Base-by-base conservation (phyloP, 345 rosid species). In the Stellera chamaejasme region DNA sequence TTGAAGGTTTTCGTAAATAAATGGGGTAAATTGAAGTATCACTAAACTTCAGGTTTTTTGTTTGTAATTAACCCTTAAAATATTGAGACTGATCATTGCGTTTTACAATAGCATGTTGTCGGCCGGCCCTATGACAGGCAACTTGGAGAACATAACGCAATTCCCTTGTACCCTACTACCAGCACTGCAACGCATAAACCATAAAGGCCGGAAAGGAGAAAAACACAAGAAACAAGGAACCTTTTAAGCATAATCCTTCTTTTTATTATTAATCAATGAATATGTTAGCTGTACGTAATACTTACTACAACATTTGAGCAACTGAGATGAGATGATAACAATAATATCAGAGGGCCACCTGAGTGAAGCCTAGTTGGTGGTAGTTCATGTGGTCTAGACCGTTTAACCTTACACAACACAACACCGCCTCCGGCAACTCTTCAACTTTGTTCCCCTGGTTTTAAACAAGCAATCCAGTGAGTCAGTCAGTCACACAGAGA, bases 401-500 rank as follows among this genome's bases (percentile, higher is more conserved):
- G 45, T 79, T 92, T 62, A 88, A 73, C 28, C 95, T 74, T 54
- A 88, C 56, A 57, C 98, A 86, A 69, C 90, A 92, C 51, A 92
- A 74, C 53, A 92, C 62, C 81, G 84, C 90, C 75, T 92, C 96
- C 6, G 96, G 98, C 76, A 92, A 55, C 79, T 92, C 98, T 74
- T 92, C 98, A 1, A 76, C 71, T 77, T 86, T 88, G 70, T 77
- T 75, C 46, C 96, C 98, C 97, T 92, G 87, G 69, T 66, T 48
- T 66, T 48, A 28, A 59, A 55, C 51, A 60, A 27, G 2, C 58
- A 56, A 64, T 51, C 45, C 56, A 32, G 5, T 32, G 39, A 32
- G 3, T 4, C 39, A 32, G 5, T 52, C 28, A 32, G 10, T 16
- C 16, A 28, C 11, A 10, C 12, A 14, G 19, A 23, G 43, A 47